Percentiles rank a stretch among this genome's conserved stretches.
phyloP scores from a whole-genome alignment of 2,329 filamentous ascomycete genomes.

The Fusarium buharicum region DNA sequence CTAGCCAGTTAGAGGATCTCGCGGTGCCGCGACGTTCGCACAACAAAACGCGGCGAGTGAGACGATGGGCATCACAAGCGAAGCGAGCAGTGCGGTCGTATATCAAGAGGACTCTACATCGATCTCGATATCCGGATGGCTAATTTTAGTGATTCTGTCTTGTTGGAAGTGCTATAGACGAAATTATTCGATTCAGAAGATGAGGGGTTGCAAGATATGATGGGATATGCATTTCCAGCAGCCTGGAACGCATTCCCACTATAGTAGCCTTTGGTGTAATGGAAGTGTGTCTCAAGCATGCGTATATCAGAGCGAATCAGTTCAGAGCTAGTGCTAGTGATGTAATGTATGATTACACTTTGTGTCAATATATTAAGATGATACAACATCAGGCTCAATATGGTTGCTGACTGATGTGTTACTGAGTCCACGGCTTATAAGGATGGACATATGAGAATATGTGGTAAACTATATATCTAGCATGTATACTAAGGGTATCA shows the following conservation, averaged over 20 bases:
- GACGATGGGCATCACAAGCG: conserved; percentile 50
- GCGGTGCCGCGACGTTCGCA: conserved; percentile 17
- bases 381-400: too few species aligned
- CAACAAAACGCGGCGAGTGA: conserved; percentile 45
- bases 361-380: background rate
- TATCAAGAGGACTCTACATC: conserved; percentile 48
- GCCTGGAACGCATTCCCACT: background rate
- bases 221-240: background rate
- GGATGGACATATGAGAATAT: background rate
- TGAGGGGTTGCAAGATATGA: background rate
- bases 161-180: too few species aligned
- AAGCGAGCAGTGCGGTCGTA: conserved; percentile 49
- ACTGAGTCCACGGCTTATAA: too few species aligned
- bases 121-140: conserved; percentile 41
- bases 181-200: background rate
- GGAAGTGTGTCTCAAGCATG: conserved; percentile 5
- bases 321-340: conserved; percentile 3
- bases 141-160: background rate
- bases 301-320: conserved; percentile 22
- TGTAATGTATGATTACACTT: background rate
- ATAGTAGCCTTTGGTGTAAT: conserved; percentile 4
- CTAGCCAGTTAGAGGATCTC: background rate
- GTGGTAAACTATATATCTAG: background rate
- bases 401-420: too few species aligned
- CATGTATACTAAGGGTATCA: conserved; percentile 32